These are phyloP conservation scores for Acer negundo DNA, from an alignment of 345 rosid species.

Conservation along the genomic window DNA sequence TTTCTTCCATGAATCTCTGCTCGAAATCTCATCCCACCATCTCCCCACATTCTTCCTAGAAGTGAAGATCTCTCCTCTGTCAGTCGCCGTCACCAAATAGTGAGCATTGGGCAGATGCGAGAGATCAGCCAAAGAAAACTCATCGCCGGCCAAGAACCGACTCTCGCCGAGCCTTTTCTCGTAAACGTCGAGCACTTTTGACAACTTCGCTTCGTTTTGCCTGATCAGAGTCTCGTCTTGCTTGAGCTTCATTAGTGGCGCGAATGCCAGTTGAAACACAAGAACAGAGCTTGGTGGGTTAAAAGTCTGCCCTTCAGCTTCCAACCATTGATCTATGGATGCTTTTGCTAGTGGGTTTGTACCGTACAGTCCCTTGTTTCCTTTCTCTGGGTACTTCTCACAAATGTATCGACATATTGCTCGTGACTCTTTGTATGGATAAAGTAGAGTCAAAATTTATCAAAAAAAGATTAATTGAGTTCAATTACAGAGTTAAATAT, in stretches of 20 bases:
- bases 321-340: conserved; percentile 81
- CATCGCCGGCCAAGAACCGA: conserved; percentile 65
- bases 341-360: conserved; percentile 59
- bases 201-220: conserved; percentile 52
- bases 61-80: conserved; percentile 43
- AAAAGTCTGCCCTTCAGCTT: conserved; percentile 67
- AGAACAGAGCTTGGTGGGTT: conserved; percentile 54
- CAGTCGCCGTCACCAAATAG: conserved; percentile 43
- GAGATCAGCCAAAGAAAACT: conserved; percentile 73
- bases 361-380: conserved; percentile 53
- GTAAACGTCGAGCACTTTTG: conserved; percentile 61
- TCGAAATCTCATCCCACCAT: conserved; percentile 75
- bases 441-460: too few species aligned
- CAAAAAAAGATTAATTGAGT: too few species aligned
- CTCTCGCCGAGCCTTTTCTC: conserved; percentile 55
- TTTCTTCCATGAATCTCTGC: conserved; percentile 71
- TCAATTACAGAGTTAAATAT: neutral
- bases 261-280: conserved; percentile 63
- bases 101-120: conserved; percentile 63
- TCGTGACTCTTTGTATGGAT: conserved; percentile 46
- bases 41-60: conserved; percentile 61
- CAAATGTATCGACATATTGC: conserved; percentile 64
- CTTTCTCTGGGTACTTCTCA: conserved; percentile 51
- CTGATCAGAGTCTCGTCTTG: conserved; percentile 48
- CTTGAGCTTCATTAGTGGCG: conserved; percentile 55